Base-by-base conservation (phyloP, 2,329 filamentous ascomycete genomes). In the Pyricularia pennisetigena region DNA sequence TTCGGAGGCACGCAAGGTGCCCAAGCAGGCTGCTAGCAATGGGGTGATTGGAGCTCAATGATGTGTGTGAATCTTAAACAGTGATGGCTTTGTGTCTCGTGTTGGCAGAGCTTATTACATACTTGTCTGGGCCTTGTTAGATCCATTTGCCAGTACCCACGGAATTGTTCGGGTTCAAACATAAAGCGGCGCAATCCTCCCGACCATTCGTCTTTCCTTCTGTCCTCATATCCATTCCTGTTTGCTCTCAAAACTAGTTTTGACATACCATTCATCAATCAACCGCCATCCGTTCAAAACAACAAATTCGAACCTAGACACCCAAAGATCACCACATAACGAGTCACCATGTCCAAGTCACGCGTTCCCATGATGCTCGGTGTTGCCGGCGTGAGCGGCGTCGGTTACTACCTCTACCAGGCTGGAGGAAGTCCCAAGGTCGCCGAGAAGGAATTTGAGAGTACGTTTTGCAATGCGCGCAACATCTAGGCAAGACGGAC, bases 321-420 rank as follows among this genome's bases (percentile, higher is more conserved):
- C 57, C 16, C 6, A 24, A 23, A 61, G 1, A 61, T 12, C 57
- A 61, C 23, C 57, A 9, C 8, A 61, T 24, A 61, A 14, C 3
- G 3, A 64, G 28, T 72, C 71, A 79, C 65, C 72, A 85, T 84
- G 82, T 82, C 81, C 71, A 78, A 76, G 70, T 82, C 82, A 66
- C 79, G 79, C 72, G 73, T 79, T 61, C 83, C 84, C 72, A 73
- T 83, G 72, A 75, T 82, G 73, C 75, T 90, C 73, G 90, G 89
- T 73, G 79, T 88, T 72, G 86, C 83, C 69, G 88, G 86, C 72
- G 89, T 85, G 35, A 87, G 86, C 74, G 90, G 88, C 71, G 82
- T 88, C 69, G 93, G 91, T 62, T 98, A 97, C 85, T 98, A 98
- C 83, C 86, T 98, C 71, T 99, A 97, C 84, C 84, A 81, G 67